These are phyloP conservation scores for Paragyromitra xinjiangensis DNA, from an alignment of 495 filamentous ascomycete species.

Conservation along the genomic window DNA sequence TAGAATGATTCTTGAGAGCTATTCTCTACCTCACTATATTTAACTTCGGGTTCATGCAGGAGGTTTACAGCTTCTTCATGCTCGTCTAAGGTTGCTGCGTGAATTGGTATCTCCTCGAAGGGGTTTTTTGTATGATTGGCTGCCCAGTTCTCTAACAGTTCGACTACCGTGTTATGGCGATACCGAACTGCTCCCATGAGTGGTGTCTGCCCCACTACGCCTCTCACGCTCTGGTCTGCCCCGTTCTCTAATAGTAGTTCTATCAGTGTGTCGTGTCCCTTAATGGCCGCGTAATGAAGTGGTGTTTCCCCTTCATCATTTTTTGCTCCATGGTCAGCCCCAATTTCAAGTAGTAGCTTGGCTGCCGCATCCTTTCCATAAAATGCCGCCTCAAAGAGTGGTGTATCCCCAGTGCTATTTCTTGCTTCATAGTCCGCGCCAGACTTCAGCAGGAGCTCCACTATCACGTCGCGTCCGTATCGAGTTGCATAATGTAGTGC, in stretches of 20 bases:
- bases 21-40: too few species aligned
- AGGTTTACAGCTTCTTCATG: too few species aligned
- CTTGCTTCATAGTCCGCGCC: neutral
- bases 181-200: too few species aligned
- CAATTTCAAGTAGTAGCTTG: neutral
- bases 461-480: neutral
- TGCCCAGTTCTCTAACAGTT: too few species aligned
- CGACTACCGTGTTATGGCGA: too few species aligned
- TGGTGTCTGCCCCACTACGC: neutral
- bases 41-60: too few species aligned
- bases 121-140: too few species aligned
- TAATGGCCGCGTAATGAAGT: neutral
- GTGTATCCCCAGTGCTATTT: neutral
- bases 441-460: neutral
- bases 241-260: neutral
- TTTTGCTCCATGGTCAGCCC: neutral
- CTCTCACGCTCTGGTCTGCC: neutral
- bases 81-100: too few species aligned
- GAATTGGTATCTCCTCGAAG: too few species aligned
- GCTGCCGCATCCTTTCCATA: neutral
- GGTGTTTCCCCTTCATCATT: neutral
- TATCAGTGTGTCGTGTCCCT: neutral
- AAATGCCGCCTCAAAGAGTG: neutral
- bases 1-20: too few species aligned
- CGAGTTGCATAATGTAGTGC: neutral